Evolutionary conservation across 352 stramenopile species (phyloP).

Genomic region (Phytophthora pini): DNA sequence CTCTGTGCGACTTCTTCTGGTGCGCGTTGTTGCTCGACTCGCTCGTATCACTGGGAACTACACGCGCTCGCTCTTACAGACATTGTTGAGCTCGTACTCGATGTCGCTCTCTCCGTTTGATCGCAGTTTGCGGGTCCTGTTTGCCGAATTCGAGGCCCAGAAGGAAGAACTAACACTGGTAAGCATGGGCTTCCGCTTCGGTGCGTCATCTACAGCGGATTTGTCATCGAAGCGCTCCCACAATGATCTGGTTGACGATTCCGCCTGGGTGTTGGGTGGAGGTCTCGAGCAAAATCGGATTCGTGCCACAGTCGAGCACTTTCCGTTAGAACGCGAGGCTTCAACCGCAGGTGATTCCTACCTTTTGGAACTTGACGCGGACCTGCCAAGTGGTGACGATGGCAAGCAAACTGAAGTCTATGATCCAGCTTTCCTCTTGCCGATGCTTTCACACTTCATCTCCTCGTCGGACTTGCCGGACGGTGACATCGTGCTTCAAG

Average conservation of each 20-base stretch:
- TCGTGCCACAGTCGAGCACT: slow-evolving; percentile 73
- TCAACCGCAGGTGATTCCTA: slow-evolving; percentile 32
- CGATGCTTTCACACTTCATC: slow-evolving; percentile 82
- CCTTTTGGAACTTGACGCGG: slow-evolving; percentile 41
- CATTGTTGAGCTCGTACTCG: slow-evolving; percentile 66
- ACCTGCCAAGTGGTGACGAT: slow-evolving; percentile 9
- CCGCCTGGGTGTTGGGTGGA: slow-evolving; percentile 66
- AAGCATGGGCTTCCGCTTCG: slow-evolving; percentile 76
- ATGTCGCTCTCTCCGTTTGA: slow-evolving; percentile 75
- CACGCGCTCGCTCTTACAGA: slow-evolving; percentile 57
- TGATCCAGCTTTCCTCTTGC: slow-evolving; percentile 78
- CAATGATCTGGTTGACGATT: slow-evolving; percentile 70
- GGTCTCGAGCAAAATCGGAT: slow-evolving; percentile 71
- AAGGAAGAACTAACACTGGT: slow-evolving; percentile 48
- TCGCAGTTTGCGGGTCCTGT: slow-evolving; percentile 55
- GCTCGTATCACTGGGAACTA: slow-evolving; percentile 52
- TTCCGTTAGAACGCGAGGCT: slow-evolving; percentile 62
- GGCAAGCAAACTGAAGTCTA: slow-evolving; percentile 44
- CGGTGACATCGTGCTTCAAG: slow-evolving; percentile 67
- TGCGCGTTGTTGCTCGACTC: slow-evolving; percentile 53
- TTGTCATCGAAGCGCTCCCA: slow-evolving; percentile 39
- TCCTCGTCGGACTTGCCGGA: slow-evolving; percentile 72
- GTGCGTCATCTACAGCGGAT: slow-evolving; percentile 44
- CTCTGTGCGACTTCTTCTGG: slow-evolving; percentile 35
- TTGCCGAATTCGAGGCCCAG: slow-evolving; percentile 67